Evolutionary conservation across 805 yeast genomes (phyloP).

Genomic region (Starmerella cellae): DNA sequence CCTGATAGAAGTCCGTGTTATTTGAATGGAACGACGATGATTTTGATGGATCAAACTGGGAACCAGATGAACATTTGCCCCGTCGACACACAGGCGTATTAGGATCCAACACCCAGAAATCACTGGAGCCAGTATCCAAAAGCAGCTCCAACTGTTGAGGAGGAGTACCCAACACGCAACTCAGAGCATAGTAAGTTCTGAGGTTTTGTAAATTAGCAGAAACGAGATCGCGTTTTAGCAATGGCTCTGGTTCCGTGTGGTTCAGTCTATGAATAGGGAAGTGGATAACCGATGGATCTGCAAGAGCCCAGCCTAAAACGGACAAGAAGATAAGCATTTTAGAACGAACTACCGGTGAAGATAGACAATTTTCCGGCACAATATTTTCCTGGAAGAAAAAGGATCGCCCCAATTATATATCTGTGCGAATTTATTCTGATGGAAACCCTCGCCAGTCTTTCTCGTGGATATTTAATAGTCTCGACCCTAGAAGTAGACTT

Average conservation of each 20-base stretch:
- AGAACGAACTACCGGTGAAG: too few relatives aligned
- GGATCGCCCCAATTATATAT: too few relatives aligned
- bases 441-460: too few relatives aligned
- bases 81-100: neutral
- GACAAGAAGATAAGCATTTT: neutral
- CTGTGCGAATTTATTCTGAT: too few relatives aligned
- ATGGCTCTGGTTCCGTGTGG: neutral
- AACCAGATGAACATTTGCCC: neutral
- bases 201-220: neutral
- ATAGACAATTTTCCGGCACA: too few relatives aligned
- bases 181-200: neutral
- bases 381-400: too few relatives aligned
- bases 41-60: conserved; percentile 17
- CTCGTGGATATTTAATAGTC: too few relatives aligned
- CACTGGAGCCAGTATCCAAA: conserved; percentile 60
- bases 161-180: conserved; percentile 37
- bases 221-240: neutral
- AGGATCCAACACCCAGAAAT: conserved; percentile 38
- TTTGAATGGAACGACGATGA: conserved; percentile 18
- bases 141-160: conserved; percentile 38
- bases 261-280: neutral
- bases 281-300: neutral
- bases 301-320: neutral
- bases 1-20: conserved; percentile 12
- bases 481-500: too few relatives aligned